Evolutionary conservation across 2,329 filamentous ascomycete species (phyloP).

Genomic region (Fusarium buxicola): DNA sequence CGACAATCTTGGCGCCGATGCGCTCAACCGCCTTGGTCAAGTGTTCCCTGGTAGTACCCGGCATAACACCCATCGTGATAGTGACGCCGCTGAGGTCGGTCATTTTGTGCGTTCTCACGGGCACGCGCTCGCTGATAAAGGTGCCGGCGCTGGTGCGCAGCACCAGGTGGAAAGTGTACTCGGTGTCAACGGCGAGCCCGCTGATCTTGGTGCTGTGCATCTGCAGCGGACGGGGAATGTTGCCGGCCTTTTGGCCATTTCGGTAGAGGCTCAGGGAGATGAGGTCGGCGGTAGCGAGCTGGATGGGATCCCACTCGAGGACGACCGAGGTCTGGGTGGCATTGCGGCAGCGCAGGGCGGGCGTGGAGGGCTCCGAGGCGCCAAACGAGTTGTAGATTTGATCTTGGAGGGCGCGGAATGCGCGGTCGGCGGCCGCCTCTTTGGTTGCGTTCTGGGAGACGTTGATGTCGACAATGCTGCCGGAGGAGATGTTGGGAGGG

Average conservation of each 20-base stretch:
- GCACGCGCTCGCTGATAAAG: conserved; percentile 83
- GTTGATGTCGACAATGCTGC: conserved; percentile 97
- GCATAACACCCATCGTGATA: conserved; percentile 89
- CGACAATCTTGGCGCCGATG: conserved; percentile 92
- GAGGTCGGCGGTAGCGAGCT: conserved; percentile 91
- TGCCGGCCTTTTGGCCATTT: conserved; percentile 96
- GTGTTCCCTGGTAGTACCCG: conserved; percentile 76
- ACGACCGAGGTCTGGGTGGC: conserved; percentile 98
- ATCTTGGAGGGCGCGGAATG: conserved; percentile 88
- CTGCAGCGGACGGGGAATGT: conserved; percentile 86
- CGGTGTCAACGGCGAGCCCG: conserved; percentile 93
- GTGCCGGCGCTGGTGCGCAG: conserved; percentile 92
- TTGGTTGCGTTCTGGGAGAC: conserved; percentile 87
- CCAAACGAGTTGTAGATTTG: conserved; percentile 91
- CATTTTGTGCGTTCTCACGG: conserved; percentile 97
- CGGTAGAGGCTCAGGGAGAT: conserved; percentile 91
- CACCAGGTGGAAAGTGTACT: conserved; percentile 94
- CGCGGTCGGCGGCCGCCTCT: conserved; percentile 78
- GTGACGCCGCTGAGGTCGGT: conserved; percentile 96
- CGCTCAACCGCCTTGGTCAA: conserved; percentile 81
- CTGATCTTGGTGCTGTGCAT: conserved; percentile 98
- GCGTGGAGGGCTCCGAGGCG: conserved; percentile 78
- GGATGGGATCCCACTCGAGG: conserved; percentile 96
- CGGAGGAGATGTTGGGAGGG: conserved; percentile 92
- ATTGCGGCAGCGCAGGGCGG: conserved; percentile 90